Evolutionary conservation across 768 basidiomycete genomes (phyloP).

Genomic region (Termitomyces sp.): DNA sequence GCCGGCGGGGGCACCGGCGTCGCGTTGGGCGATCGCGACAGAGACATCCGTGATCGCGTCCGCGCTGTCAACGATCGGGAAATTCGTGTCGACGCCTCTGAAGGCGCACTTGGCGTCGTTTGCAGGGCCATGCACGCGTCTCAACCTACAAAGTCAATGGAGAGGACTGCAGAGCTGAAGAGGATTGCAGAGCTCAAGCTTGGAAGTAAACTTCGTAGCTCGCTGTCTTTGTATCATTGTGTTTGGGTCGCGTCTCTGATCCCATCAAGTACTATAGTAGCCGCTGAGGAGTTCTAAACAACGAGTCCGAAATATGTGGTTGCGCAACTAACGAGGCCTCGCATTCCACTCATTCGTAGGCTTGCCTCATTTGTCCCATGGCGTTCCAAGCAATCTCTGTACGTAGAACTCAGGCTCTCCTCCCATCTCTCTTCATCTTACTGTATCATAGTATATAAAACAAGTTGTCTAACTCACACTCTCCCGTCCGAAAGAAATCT

Average conservation of each 20-base stretch:
- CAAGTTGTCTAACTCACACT: too few relatives aligned
- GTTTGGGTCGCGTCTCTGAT: background rate
- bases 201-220: background rate
- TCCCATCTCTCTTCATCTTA: too few relatives aligned
- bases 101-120: conserved; percentile 27
- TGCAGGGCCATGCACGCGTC: background rate
- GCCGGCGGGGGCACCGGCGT: conserved; percentile 37
- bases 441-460: too few relatives aligned
- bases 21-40: conserved; percentile 43
- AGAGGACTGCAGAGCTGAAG: background rate
- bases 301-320: too few relatives aligned
- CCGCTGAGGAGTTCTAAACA: too few relatives aligned
- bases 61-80: conserved; percentile 32
- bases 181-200: background rate
- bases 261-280: too few relatives aligned
- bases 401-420: too few relatives aligned
- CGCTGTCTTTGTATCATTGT: background rate
- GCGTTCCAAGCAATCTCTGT: too few relatives aligned
- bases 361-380: too few relatives aligned
- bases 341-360: too few relatives aligned
- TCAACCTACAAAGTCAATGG: background rate
- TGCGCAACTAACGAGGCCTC: too few relatives aligned
- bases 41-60: conserved; percentile 39
- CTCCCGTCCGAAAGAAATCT: conserved; percentile 20
- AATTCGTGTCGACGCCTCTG: conserved; percentile 52